phyloP scores from a whole-genome alignment of 2,329 filamentous ascomycete species.

The Fusarium sterilihyphosum region DNA sequence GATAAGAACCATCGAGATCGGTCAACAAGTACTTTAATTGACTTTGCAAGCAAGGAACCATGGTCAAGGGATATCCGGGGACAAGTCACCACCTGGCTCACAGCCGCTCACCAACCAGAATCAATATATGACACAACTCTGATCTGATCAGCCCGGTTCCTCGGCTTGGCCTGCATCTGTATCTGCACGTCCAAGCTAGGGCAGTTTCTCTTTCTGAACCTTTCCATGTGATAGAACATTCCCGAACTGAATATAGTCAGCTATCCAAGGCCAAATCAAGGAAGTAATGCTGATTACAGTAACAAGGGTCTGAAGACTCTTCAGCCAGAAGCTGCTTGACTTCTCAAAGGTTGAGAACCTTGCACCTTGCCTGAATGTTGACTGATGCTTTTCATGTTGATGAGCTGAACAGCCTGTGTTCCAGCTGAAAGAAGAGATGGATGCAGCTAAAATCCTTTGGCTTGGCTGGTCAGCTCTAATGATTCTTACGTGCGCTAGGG shows the following conservation, averaged over 20 bases:
- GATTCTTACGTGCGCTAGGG: constrained; percentile 10
- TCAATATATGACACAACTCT: background rate
- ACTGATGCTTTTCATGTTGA: background rate
- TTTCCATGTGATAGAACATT: constrained; percentile 2
- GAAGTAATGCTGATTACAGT: background rate
- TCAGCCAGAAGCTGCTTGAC: background rate
- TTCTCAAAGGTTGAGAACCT: background rate
- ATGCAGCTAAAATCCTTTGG: constrained; percentile 10
- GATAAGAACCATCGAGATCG: background rate
- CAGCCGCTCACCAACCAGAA: background rate
- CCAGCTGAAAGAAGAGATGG: constrained; percentile 12
- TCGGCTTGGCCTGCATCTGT: background rate
- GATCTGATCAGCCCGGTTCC: background rate
- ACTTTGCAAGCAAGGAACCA: background rate
- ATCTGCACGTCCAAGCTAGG: background rate
- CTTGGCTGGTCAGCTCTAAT: constrained; percentile 19
- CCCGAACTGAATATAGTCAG: background rate
- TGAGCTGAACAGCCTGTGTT: background rate
- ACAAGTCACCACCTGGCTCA: background rate
- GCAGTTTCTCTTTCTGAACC: background rate
- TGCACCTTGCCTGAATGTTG: background rate
- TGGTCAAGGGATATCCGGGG: background rate
- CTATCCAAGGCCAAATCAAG: background rate
- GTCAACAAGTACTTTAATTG: background rate
- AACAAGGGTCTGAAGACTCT: background rate